Evolutionary conservation across 129 eudicot genomes (phyloP).

Genomic region (Helichrysum umbraculigerum): DNA sequence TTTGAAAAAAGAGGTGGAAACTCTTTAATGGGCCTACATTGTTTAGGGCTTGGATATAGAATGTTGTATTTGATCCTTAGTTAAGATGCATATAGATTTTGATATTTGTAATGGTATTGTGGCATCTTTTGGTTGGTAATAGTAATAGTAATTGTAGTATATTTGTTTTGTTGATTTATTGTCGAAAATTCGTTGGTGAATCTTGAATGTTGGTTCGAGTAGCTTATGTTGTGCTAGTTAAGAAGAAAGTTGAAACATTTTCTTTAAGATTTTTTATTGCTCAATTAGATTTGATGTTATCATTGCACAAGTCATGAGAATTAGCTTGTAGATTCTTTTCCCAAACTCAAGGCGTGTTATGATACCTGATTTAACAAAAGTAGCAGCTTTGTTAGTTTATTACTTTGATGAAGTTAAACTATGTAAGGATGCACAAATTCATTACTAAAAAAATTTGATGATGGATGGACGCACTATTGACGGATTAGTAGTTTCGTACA

Average conservation of each 20-base stretch:
- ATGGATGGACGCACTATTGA: not conserved
- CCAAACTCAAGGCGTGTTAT: conserved; percentile 10
- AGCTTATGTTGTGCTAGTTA: not conserved
- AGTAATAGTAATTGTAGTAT: not conserved
- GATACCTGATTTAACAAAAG: not conserved
- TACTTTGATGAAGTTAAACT: not conserved
- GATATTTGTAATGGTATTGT: not conserved
- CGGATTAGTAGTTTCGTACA: not conserved
- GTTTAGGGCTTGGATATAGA: not conserved
- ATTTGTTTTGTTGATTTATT: not conserved
- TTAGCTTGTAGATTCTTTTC: not conserved
- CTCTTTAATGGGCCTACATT: conserved; percentile 9
- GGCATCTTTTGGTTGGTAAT: not conserved
- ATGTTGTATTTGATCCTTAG: not conserved
- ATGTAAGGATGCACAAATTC: not conserved
- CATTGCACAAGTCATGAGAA: not conserved
- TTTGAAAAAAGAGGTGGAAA: no score
- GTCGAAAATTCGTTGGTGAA: not conserved
- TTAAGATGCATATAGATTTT: not conserved
- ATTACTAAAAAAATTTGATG: no score
- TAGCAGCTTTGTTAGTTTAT: not conserved
- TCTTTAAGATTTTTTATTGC: not conserved
- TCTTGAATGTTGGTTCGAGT: conserved; percentile 6
- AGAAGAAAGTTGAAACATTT: not conserved
- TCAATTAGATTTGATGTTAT: not conserved